Evolutionary conservation across 768 basidiomycete genomes (phyloP), one percentile per base, ranked within the genome.

Genomic region (Xerocomellus amylosporus): DNA sequence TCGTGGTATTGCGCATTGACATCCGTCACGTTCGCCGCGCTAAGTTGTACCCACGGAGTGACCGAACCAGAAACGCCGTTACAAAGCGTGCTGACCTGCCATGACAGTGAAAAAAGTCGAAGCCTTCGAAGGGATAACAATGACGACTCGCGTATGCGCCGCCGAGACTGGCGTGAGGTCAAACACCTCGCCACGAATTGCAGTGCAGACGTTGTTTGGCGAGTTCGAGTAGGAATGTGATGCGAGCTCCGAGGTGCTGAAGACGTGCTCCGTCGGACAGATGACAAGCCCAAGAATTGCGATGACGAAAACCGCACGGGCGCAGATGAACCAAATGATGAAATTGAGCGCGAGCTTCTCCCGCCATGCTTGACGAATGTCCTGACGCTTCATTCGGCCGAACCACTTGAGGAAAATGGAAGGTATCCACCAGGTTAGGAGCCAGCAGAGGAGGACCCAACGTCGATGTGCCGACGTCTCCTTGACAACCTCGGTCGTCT

Each of bases 381-480:
- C 24, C 24, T 24, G 24, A 24, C 24, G 87, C 74, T 98, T 97
- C 93, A 98, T 97, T 28, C 91, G 80, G 1, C 96, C 94, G 50
- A 91, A 57, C 67, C 81, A 85, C 9, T 71, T 77, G 39, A 99
- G 74, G 47, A 85, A 71, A 4, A 79, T 79, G 14, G 79, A 84
- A 0, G 96, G 97, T 5, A 93, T 72, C 92, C 93, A 98, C 77
- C 81, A 99, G 1, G 96, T 99, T 49, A 98, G 75, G 15, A 90
- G 67, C 88, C 91, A 93, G 60, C 89, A 92, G 0, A 98, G 71
- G 17, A 80, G 76, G 8, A 97, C 87, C 97, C 97, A 99, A 48
- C 87, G 79, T 37, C 90, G 77, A 30, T 94, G 81, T 8, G 88
- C 88, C 9, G 85, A 82, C 4, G 81, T 81, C 73, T 93, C 93